Evolutionary conservation across 345 rosid genomes (phyloP).

Genomic region (Bruguiera parviflora): DNA sequence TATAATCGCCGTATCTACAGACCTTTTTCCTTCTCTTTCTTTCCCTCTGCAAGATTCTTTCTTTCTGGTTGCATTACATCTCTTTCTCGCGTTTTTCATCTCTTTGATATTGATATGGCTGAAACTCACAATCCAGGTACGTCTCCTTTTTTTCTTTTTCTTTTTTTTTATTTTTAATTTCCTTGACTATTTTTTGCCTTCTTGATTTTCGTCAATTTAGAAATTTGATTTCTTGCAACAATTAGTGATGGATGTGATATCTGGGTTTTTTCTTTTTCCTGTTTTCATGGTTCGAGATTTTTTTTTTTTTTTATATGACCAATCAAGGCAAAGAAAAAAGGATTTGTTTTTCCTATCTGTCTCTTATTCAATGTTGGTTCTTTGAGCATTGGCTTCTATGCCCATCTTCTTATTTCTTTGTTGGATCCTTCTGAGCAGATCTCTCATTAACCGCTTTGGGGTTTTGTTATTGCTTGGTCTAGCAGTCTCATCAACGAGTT

Average conservation of each 20-base stretch:
- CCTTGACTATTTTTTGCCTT: background rate
- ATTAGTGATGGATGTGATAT: background rate
- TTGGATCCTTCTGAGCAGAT: conserved; percentile 16
- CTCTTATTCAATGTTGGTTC: background rate
- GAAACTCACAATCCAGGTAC: conserved; percentile 38
- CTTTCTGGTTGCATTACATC: background rate
- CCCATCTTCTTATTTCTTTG: background rate
- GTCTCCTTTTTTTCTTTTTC: background rate
- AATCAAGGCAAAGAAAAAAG: background rate
- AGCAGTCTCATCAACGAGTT: too few relatives aligned
- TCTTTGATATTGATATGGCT: conserved; percentile 40
- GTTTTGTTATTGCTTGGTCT: background rate
- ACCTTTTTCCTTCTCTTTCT: conserved; percentile 1
- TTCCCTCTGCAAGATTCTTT: conserved; percentile 16
- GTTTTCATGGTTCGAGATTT: conserved; percentile 7
- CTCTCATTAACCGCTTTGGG: conserved; percentile 13
- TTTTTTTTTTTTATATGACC: background rate
- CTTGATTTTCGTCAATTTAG: conserved; percentile 13
- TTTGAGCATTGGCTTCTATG: background rate
- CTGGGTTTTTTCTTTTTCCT: conserved; percentile 21
- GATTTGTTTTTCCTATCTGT: background rate
- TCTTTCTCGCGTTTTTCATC: conserved; percentile 8
- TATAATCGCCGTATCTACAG: background rate
- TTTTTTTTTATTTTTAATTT: conserved; percentile 4
- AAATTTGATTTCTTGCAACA: background rate